Base-by-base conservation (phyloP, 108 stramenopile species). In the Cyclotella baltica region DNA sequence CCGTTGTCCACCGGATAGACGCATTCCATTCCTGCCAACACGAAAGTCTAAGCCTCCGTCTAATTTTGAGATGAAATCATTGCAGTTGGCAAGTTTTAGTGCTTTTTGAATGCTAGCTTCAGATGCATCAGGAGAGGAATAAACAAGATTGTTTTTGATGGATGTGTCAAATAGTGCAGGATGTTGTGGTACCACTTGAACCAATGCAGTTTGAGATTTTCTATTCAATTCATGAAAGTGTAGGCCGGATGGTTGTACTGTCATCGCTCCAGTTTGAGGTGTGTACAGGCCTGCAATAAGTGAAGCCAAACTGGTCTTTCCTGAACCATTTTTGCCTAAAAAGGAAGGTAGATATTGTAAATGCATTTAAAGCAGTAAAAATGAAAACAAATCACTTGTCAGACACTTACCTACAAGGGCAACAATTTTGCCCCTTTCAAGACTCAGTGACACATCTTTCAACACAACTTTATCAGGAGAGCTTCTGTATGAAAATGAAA, bases 171-270 rank as follows among this genome's bases (percentile, higher is more conserved):
- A 96, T 38, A 97, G 72, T 13, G 86, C 87, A 29, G 96, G 85
- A 55, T 91, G 85, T 80, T 99, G 99, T 18, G 94, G 92, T n/a
- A 99, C 98, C 8, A 98, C 84, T 55, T 97, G 97, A 8, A 99
- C 83, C 58, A 91, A 70, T 20, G 84, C 62, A 40, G 85, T 71
- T 76, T 88, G 87, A 20, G 75, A 76, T 35, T 62, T 20, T 50
- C 88, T 85, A 63, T 82, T 71, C 43, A 89, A 50, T 31, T 80
- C 73, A 37, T 74, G 83, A 64, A 87, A 79, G 40, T 74, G 50
- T 23, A 62, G 27, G 15, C 83, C 77, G 72, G 57, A 68, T 57
- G 84, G 83, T 78, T 86, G 75, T 13, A 78, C 28, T 38, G 67
- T 55, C 4, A 94, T 77, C 31, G 56, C 28, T 62, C 98, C 90